Evolutionary conservation across 108 stramenopile species (phyloP), one percentile per base, ranked within the genome.

Genomic region (Fistulifera pelliculosa): DNA sequence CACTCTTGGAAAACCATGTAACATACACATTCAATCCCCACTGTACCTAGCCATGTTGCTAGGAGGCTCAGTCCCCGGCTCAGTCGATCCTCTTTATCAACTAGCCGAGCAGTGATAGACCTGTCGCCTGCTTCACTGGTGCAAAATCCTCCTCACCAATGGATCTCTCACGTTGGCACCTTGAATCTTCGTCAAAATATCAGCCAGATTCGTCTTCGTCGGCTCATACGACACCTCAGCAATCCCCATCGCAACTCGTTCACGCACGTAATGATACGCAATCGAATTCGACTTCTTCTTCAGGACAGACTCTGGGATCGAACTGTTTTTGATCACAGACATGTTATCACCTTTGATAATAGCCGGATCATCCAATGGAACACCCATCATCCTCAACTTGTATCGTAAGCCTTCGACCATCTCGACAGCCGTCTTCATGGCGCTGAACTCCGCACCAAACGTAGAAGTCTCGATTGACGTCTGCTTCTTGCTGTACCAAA

Each of bases 381-480:
- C 61, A 21, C 78, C 78, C 78, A 80, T 75, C 78, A 80, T 80
- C 24, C 74, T 41, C 0, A 80, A 26, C 38, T 80, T 80, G 67
- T 73, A 75, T 4, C 76, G 70, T n/a, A 80, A 47, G 21, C 66
- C 78, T 13, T 53, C 18, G 17, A 80, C 1, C 7, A 64, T n/a
- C 49, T 80, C 79, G 4, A 62, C 48, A 0, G 55, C 69, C 22
- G 40, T 40, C 40, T 63, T 71, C 61, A 75, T 38, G 11, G 70
- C 79, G 38, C 60, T 27, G 35, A 80, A 66, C 52, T 85, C 76
- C 11, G 58, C 48, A 5, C 79, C 76, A 60, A 75, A 85, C 12
- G 70, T 69, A 28, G 67, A 66, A 0, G 76, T 60, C 42, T 84
- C 76, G n/a, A 79, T 63, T 15, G 76, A 71, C 11, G 43, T 66